phyloP scores from a whole-genome alignment of 2,329 filamentous ascomycete species.

The Alternaria burnsii region DNA sequence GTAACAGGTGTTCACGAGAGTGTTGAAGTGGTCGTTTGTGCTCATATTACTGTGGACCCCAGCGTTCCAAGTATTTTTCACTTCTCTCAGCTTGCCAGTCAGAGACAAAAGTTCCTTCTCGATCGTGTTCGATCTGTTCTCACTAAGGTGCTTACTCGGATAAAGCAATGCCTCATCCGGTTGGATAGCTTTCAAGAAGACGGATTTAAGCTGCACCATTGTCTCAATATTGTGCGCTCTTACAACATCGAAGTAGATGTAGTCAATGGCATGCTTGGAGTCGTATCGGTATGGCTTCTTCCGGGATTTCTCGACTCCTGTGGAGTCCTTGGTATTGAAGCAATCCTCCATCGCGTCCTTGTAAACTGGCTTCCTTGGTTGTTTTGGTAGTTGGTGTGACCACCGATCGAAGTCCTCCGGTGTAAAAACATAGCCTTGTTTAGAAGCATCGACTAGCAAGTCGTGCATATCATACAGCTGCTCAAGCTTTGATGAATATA shows the following conservation, averaged over 20 bases:
- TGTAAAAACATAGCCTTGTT: conserved; percentile 60
- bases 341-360: conserved; percentile 43
- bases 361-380: conserved; percentile 57
- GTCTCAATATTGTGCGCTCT: conserved; percentile 50
- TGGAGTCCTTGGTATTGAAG: conserved; percentile 22
- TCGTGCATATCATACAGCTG: conserved; percentile 54
- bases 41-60: conserved; percentile 2
- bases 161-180: conserved; percentile 32
- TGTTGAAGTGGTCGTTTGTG: conserved; percentile 19
- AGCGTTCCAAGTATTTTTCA: conserved; percentile 20
- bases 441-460: conserved; percentile 56
- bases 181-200: conserved; percentile 31
- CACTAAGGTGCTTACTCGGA: conserved; percentile 11
- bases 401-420: conserved; percentile 58
- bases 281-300: conserved; percentile 34
- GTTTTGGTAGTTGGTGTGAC: conserved; percentile 62
- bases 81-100: neutral
- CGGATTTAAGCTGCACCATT: conserved; percentile 32
- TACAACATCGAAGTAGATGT: conserved; percentile 66
- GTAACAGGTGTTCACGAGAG: conserved; percentile 29
- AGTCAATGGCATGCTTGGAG: conserved; percentile 66
- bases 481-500: conserved; percentile 34
- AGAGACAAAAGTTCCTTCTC: conserved; percentile 21
- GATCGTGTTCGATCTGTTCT: conserved; percentile 8
- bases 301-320: conserved; percentile 25